Evolutionary conservation across 2,329 filamentous ascomycete genomes (phyloP).

Genomic region (Claviceps paspali): DNA sequence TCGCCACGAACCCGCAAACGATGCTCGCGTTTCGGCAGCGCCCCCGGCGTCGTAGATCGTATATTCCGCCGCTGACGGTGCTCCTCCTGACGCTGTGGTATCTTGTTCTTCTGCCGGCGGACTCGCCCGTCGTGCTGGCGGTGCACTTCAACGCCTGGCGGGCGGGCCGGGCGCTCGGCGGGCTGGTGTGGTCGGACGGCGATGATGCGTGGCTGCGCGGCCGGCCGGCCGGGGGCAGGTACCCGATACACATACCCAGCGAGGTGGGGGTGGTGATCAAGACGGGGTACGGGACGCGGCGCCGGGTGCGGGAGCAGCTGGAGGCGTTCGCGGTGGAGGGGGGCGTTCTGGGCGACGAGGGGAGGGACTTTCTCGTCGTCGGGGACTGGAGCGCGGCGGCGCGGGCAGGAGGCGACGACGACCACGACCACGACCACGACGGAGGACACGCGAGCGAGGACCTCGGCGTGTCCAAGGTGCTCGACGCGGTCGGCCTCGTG

Average conservation of each 20-base stretch:
- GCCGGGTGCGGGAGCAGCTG: conserved; percentile 31
- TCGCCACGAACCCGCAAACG: too few relatives aligned
- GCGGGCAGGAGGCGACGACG: too few relatives aligned
- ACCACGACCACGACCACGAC: too few relatives aligned
- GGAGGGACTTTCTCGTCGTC: conserved; percentile 30
- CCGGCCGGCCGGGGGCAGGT: conserved; percentile 15
- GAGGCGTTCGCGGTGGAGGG: conserved; percentile 22
- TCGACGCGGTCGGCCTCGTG: conserved; percentile 26
- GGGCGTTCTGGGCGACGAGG: conserved; percentile 20
- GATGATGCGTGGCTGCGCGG: too few relatives aligned
- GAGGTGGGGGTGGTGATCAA: conserved; percentile 39
- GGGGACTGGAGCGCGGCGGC: conserved; percentile 37
- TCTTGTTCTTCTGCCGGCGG: conserved; percentile 17
- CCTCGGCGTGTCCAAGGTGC: conserved; percentile 12
- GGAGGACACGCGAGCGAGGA: too few relatives aligned
- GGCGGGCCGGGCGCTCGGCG: conserved; percentile 16
- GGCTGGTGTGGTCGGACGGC: too few relatives aligned
- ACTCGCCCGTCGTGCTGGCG: conserved; percentile 19
- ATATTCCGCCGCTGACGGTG: conserved; percentile 10
- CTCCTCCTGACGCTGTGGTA: conserved; percentile 13
- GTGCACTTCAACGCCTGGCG: conserved; percentile 19
- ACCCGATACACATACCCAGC: conserved; percentile 26
- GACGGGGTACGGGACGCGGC: conserved; percentile 38
- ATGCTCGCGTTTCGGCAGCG: conserved; percentile 15
- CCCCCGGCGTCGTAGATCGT: too few relatives aligned